Base-by-base conservation (phyloP, 2,329 filamentous ascomycete genomes). In the Ilyonectria robusta region DNA sequence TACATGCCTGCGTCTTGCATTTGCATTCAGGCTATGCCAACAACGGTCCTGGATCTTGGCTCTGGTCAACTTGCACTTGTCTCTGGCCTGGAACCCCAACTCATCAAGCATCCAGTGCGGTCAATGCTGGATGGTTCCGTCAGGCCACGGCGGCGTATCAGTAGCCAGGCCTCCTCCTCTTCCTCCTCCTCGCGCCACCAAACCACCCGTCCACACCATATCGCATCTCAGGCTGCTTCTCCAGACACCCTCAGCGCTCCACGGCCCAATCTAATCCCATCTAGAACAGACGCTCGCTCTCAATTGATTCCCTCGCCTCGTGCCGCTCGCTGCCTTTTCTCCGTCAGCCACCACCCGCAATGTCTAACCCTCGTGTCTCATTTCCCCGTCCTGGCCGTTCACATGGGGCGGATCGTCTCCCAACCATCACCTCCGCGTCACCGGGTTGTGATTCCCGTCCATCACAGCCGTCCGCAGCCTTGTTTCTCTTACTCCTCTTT, bases 401-500 rank as follows among this genome's bases (percentile, higher is more conserved):
- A 9, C 58, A 6, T 46, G 55, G 37, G 19, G 42, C 26, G 23
- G 44, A 62, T 54, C 51, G 51, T 29, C 46, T 31, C 47, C 48
- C 53, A 46, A 26, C 11, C 29, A 53, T 58, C 60, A 58, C 60
- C 47, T 57, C 23, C 37, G 23, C 42, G 40, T 61, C 59, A 61
- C 44, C 15, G 40, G 40, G 40, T n/a, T 42, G 40, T 21, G 40
- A 40, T 47, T 17, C 40, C 31, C 33, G 23, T 40, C 56, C 44
- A 40, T 59, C 21, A 53, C 50, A 53, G 13, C n/a, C 19, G 23
- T 31, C 54, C 51, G 56, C 35, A 51, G 48, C 57, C 67, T 60
- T 62, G 61, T 51, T 68, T 42, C 59, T 46, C 42, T 37, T 70
- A 56, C 58, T 46, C 44, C n/a, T 65, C 58, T 29, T 54, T 55